Percentiles rank a stretch among this genome's conserved stretches.
These are phyloP conservation scores for Mycocentrospora acerina DNA, from an alignment of 2,329 filamentous ascomycete species.

Conservation along the genomic window DNA sequence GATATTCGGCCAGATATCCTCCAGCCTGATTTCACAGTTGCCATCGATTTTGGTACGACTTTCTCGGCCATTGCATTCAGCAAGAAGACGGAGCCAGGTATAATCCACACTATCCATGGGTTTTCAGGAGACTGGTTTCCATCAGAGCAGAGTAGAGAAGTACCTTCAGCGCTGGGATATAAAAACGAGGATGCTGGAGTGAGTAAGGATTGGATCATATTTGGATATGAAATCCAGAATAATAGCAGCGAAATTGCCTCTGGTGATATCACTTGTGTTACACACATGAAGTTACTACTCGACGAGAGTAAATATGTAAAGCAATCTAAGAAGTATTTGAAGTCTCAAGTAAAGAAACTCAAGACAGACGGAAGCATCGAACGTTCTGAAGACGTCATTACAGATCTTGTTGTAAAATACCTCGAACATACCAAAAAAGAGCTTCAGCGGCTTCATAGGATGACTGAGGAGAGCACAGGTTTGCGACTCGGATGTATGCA, in stretches of 20 bases:
- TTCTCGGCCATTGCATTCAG: conserved; percentile 8
- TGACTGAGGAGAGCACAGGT: conserved; percentile 3
- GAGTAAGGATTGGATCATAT: conserved; percentile 1
- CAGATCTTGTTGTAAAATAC: conserved; percentile 1
- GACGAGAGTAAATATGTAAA: conserved; percentile 4
- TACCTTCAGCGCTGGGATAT: conserved; percentile 13
- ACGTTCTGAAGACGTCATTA: conserved; percentile 2
- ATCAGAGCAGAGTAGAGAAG: conserved; percentile 1
- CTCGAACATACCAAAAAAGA: conserved; percentile 5
- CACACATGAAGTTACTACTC: conserved; percentile 10
- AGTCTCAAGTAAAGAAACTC: background rate
- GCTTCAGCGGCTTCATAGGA: background rate
- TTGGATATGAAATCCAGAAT: conserved; percentile 6
- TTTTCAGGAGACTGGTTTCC: conserved; percentile 7
- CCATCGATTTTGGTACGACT: conserved; percentile 18
- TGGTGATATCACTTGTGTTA: background rate
- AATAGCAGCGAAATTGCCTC: background rate
- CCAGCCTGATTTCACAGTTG: conserved; percentile 4
- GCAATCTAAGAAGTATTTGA: background rate
- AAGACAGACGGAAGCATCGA: too few species aligned
- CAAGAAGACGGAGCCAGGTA: background rate
- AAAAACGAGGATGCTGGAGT: background rate
- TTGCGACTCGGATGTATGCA: background rate
- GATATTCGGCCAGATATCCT: background rate
- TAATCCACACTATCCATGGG: conserved; percentile 3